Conservation (phyloP, 208 protist genomes). For the Acanthamoeba lenticulata region DNA sequence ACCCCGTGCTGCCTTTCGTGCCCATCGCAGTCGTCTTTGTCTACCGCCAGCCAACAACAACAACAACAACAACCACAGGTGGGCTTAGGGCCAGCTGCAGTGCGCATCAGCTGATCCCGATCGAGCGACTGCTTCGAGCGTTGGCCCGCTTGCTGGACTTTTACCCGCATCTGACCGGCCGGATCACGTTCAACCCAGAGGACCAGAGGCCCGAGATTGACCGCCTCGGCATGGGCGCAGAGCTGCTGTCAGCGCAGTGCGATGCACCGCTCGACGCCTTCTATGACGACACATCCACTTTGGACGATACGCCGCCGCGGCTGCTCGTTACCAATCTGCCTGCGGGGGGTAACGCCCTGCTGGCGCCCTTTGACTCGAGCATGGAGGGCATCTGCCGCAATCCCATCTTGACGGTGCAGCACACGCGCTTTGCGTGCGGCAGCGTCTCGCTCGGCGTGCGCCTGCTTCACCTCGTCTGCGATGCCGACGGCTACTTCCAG, state of each 20-base stretch:
- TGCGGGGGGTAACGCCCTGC: slow-evolving; percentile 21
- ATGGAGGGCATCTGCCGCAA: slow-evolving; percentile 38
- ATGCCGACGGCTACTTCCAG: slow-evolving; percentile 64
- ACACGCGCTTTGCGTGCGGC: slow-evolving; percentile 65
- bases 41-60: not conserved
- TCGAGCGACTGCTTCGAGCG: slow-evolving; percentile 52
- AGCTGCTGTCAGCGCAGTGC: slow-evolving; percentile 43
- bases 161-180: slow-evolving; percentile 65
- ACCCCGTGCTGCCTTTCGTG: slow-evolving; percentile 10
- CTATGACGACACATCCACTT: no score
- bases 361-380: slow-evolving; percentile 53
- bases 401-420: slow-evolving; percentile 63
- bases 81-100: no score
- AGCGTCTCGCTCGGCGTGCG: slow-evolving; percentile 62
- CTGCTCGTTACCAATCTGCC: not conserved
- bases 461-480: slow-evolving; percentile 50
- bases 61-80: no score
- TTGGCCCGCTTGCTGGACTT: slow-evolving; percentile 40
- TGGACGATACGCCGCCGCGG: not conserved
- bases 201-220: slow-evolving; percentile 53
- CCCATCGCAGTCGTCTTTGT: slow-evolving; percentile 60
- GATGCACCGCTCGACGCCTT: not conserved
- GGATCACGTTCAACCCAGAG: not conserved
- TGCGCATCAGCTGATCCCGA: slow-evolving; percentile 9
- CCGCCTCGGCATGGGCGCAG: slow-evolving; percentile 21